Conservation (phyloP, 1,284 basidiomycete genomes). For the Tilletia indica region DNA sequence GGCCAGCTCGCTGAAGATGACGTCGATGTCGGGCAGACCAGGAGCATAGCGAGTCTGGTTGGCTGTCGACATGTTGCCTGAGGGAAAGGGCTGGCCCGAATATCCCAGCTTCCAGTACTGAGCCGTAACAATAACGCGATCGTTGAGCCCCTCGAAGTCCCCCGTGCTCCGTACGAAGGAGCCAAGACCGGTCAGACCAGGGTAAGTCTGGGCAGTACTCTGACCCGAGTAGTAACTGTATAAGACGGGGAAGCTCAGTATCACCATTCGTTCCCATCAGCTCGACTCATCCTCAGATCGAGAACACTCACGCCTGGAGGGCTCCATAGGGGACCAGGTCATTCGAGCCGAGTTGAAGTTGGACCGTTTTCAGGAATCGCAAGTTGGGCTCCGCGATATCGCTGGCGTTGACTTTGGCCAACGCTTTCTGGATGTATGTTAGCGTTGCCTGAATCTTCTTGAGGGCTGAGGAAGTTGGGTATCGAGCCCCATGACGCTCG, state of each 20-base stretch:
- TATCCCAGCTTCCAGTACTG: constrained; percentile 29
- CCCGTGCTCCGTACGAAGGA: constrained; percentile 28
- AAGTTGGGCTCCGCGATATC: constrained; percentile 21
- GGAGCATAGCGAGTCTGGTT: constrained; percentile 22
- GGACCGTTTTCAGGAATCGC: constrained; percentile 21
- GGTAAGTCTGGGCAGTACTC: constrained; percentile 21
- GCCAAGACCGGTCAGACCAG: background rate
- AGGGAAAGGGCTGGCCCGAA: constrained; percentile 23
- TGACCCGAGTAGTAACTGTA: constrained; percentile 25
- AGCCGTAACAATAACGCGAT: constrained; percentile 32
- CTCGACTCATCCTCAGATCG: background rate
- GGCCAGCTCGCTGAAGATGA: constrained; percentile 24
- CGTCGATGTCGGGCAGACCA: constrained; percentile 17
- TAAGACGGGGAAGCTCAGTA: background rate
- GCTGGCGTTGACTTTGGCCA: constrained; percentile 15
- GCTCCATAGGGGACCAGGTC: constrained; percentile 29
- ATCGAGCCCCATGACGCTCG: constrained; percentile 28
- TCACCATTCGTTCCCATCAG: background rate
- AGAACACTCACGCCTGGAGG: constrained; percentile 24
- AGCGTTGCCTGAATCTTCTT: constrained; percentile 25
- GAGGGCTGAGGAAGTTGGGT: constrained; percentile 22
- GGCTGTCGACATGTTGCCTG: constrained; percentile 21
- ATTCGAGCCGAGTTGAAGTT: constrained; percentile 15
- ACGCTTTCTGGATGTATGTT: constrained; percentile 19
- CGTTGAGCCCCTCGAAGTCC: constrained; percentile 19